phyloP scores from a whole-genome alignment of 225 moss, liverwort and hornwort species.

The Pleurozium schreberi region DNA sequence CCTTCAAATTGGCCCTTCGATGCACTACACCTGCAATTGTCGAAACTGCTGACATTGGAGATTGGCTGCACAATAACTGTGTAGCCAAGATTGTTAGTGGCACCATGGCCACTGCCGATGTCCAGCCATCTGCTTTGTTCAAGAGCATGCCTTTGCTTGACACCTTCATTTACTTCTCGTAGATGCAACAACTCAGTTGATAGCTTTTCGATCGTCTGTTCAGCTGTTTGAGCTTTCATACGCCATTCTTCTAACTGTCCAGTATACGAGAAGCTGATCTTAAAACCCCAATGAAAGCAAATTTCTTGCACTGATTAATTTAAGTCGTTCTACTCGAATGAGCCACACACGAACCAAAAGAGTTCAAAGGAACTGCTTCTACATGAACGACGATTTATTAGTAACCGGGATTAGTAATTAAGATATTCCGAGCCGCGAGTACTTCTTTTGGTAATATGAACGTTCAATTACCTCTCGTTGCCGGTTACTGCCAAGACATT shows the following conservation, averaged over 20 bases:
- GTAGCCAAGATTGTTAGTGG: conserved; percentile 49
- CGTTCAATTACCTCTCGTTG: conserved; percentile 49
- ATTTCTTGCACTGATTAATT: not conserved
- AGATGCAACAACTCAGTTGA: conserved; percentile 56
- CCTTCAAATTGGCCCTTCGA: conserved; percentile 8
- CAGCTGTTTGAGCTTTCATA: conserved; percentile 28
- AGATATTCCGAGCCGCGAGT: not conserved
- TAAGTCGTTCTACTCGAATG: not conserved
- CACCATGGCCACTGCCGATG: conserved; percentile 48
- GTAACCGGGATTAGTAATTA: not conserved
- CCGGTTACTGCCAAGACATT: conserved; percentile 41
- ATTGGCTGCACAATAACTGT: conserved; percentile 57
- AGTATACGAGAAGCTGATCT: not conserved
- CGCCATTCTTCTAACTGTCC: conserved; percentile 51
- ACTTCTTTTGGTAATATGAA: not conserved
- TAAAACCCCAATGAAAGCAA: not conserved
- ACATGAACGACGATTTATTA: not conserved
- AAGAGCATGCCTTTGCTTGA: conserved; percentile 49
- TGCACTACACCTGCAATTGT: conserved; percentile 13
- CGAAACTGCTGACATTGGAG: conserved; percentile 4
- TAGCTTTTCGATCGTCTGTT: conserved; percentile 45
- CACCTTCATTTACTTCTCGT: conserved; percentile 63
- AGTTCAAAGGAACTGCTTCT: not conserved
- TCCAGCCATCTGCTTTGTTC: conserved; percentile 86
- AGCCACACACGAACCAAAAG: not conserved